Percentiles rank a stretch among this genome's conserved stretches.
phyloP scores from a whole-genome alignment of 495 filamentous ascomycete species.

The Aspergillus biplanus region DNA sequence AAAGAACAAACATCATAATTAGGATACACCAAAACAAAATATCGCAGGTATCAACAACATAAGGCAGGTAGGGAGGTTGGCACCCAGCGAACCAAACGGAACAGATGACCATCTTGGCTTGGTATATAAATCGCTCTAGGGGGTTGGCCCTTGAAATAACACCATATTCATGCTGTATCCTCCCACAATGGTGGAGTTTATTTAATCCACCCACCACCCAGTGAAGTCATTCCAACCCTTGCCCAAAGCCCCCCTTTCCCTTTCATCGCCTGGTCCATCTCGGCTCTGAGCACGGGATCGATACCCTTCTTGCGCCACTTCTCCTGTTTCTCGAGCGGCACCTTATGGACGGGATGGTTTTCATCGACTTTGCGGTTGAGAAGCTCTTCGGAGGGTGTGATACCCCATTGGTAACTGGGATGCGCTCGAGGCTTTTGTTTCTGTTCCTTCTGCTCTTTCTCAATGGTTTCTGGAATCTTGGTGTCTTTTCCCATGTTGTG shows the following conservation, averaged over 20 bases:
- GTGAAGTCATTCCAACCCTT: slow-evolving; percentile 23
- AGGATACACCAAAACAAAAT: too few relatives aligned
- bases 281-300: slow-evolving; percentile 25
- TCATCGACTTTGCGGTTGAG: slow-evolving; percentile 8
- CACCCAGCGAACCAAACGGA: too few relatives aligned
- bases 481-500: too few relatives aligned
- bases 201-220: slow-evolving; percentile 30
- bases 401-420: slow-evolving; percentile 20
- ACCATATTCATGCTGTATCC: too few relatives aligned
- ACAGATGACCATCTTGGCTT: too few relatives aligned
- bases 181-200: background rate
- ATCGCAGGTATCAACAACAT: too few relatives aligned
- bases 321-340: slow-evolving; percentile 29
- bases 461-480: too few relatives aligned
- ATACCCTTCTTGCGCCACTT: slow-evolving; percentile 29
- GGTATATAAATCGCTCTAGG: too few relatives aligned
- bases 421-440: background rate
- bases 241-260: slow-evolving; percentile 28
- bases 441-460: too few relatives aligned
- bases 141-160: too few relatives aligned
- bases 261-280: slow-evolving; percentile 26
- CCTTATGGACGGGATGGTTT: slow-evolving; percentile 28
- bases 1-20: too few relatives aligned
- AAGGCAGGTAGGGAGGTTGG: too few relatives aligned
- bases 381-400: slow-evolving; percentile 18